Evolutionary conservation across 257 asterid genomes (phyloP), one percentile per base, ranked within the genome.

Genomic region (Capsicum baccatum): DNA sequence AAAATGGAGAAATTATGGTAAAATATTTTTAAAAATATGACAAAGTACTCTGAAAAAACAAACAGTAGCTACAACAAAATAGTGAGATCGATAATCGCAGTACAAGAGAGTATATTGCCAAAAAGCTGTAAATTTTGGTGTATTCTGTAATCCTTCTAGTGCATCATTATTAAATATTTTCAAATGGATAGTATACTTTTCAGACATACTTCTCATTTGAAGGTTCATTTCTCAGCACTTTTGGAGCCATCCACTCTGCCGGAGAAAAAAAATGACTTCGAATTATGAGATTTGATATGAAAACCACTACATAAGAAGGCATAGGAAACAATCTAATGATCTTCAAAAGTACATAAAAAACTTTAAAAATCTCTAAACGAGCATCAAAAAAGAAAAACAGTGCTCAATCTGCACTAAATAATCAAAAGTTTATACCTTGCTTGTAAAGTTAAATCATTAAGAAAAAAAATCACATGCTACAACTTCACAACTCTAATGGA

Each of bases 211-310:
- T 97, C 86, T 97, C 99, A 50, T 97, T 91, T 33, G 98, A 97
- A 80, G 97, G 99, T 86, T 97, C 99, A 69, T 97, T 97, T 91
- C 99, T 88, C 88, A 97, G 92, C 84, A 97, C 99, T 92, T 97
- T 98, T 19, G 99, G 99, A 76, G 99, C 99, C 99, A 97, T 97
- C 99, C 99, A 97, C 90, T 97, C 99, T 62, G 99, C 99, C 99
- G 95, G 94, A 87, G 84, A 74, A 88, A 78, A 48, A 78, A 78
- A 78, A 78, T 26, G 50, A 78, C 64, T 52, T 5, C 15, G 48
- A 26, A 54, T 2, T 78, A 52, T 76, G 26, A 26, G 82, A 78
- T 14, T 15, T 7, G 26, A 76, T 76, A 26, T 6, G 81, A 50
- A 76, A 50, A 6, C 14, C 63, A 76, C 47, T 26, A 76, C 6